Conservation (phyloP, 1,139 yeast genomes). For the Blastobotrys persicus region DNA sequence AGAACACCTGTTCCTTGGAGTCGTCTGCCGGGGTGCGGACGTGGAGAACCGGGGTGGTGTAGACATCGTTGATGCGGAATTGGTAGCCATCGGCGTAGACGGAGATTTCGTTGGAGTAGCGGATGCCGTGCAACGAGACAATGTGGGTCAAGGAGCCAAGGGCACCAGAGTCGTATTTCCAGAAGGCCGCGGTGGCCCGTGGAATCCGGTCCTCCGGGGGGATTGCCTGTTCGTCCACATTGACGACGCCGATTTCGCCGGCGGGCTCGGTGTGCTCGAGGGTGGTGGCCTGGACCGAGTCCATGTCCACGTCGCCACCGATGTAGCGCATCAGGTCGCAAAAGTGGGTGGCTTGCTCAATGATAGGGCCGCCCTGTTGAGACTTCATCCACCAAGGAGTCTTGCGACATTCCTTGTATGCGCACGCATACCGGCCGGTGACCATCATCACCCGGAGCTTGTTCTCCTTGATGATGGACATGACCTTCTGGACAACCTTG, state of each 20-base stretch:
- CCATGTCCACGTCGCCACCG: conserved; percentile 25
- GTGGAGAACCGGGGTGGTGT: conserved; percentile 24
- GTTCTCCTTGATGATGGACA: conserved; percentile 22
- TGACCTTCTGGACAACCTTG: conserved; percentile 26
- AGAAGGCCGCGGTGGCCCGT: conserved; percentile 24
- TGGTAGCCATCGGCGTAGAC: conserved; percentile 28
- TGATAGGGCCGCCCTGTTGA: conserved; percentile 27
- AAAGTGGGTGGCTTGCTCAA: conserved; percentile 28
- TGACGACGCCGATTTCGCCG: conserved; percentile 21
- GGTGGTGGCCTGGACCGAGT: conserved; percentile 22
- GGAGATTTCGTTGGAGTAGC: conserved; percentile 25
- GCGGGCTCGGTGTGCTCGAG: conserved; percentile 24
- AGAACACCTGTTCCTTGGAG: conserved; percentile 16
- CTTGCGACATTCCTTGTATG: conserved; percentile 23
- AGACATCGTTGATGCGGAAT: conserved; percentile 25
- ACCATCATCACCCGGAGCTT: conserved; percentile 22
- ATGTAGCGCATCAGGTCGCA: conserved; percentile 24
- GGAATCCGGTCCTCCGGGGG: conserved; percentile 25
- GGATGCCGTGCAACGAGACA: conserved; percentile 25
- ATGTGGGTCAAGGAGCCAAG: conserved; percentile 25
- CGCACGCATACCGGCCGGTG: conserved; percentile 24
- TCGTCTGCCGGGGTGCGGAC: conserved; percentile 23
- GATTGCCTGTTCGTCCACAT: conserved; percentile 23
- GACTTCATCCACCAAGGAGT: conserved; percentile 28
- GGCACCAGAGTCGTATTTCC: conserved; percentile 27